A percentile compares a stretch with the other conserved stretches of the same genome.
These are phyloP conservation scores for Luvunga scandens DNA, from an alignment of 345 rosid species.

Conservation along the genomic window DNA sequence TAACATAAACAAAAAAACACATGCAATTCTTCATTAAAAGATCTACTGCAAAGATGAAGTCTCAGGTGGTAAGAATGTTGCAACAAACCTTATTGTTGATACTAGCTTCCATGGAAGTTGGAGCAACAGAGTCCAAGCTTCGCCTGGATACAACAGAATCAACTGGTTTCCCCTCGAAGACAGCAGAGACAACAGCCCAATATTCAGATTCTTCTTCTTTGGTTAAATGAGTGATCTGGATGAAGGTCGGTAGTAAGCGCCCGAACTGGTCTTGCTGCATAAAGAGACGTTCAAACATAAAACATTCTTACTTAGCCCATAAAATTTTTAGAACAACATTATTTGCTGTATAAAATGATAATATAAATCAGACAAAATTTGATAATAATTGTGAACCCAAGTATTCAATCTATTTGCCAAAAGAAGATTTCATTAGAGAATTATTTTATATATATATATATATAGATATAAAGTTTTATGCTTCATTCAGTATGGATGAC, in stretches of 20 bases:
- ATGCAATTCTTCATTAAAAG: not conserved
- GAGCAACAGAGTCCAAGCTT: slow-evolving; percentile 24
- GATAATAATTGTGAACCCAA: not conserved
- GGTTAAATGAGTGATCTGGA: slow-evolving; percentile 61
- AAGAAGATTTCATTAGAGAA: not conserved
- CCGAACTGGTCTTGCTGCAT: slow-evolving; percentile 74
- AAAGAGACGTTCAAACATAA: slow-evolving; percentile 10
- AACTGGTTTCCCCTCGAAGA: slow-evolving; percentile 59
- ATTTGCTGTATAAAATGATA: not conserved
- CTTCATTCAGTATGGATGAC: not conserved
- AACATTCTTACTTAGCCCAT: not conserved
- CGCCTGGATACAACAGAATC: slow-evolving; percentile 39
- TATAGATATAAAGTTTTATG: no score
- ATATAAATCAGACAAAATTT: not conserved
- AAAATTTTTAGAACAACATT: not conserved
- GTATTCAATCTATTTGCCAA: not conserved
- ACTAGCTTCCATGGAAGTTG: slow-evolving; percentile 46
- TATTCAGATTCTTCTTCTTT: slow-evolving; percentile 66
- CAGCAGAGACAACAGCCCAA: slow-evolving; percentile 59
- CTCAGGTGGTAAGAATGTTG: not conserved
- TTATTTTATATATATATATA: no score
- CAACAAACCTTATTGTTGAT: slow-evolving; percentile 63
- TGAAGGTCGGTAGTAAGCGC: slow-evolving; percentile 66
- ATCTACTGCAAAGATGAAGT: not conserved
- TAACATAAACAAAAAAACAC: not conserved